A percentile compares a stretch with the other conserved stretches of the same genome.
Conservation (phyloP, 1,284 basidiomycete species). For the Hortiboletus rubellus region DNA sequence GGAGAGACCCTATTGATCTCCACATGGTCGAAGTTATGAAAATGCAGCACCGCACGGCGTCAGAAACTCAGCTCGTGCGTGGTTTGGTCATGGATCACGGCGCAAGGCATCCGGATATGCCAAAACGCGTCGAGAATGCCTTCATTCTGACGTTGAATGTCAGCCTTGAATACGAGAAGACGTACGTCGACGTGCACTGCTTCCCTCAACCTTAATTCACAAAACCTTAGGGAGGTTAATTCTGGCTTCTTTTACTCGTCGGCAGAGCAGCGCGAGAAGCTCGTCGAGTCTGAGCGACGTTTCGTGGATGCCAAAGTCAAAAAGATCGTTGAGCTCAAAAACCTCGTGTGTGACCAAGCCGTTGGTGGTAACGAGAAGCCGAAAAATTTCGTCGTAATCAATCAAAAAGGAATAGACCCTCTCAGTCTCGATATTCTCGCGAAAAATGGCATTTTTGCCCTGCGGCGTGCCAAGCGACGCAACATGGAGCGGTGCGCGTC, state of each 20-base stretch:
- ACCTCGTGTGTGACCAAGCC: conserved; percentile 91
- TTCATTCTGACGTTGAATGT: conserved; percentile 97
- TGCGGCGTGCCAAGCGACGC: conserved; percentile 94
- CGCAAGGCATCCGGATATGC: conserved; percentile 98
- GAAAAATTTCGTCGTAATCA: conserved; percentile 95
- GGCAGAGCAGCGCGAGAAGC: conserved; percentile 97
- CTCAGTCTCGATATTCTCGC: conserved; percentile 95
- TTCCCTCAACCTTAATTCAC: conserved; percentile 23
- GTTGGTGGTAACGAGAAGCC: conserved; percentile 77
- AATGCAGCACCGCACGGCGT: conserved; percentile 99
- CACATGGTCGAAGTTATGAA: conserved; percentile 99
- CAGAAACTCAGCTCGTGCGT: conserved; percentile 95
- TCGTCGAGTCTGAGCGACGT: conserved; percentile 95
- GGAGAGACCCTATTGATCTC: conserved; percentile 90
- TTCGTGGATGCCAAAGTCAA: conserved; percentile 95
- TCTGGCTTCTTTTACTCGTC: conserved; percentile 99
- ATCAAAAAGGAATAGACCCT: conserved; percentile 99
- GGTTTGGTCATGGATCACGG: conserved; percentile 97
- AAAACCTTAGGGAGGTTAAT: conserved; percentile 85
- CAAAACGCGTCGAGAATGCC: conserved; percentile 96
- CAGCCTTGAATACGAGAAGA: conserved; percentile 99
- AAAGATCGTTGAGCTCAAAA: conserved; percentile 98
- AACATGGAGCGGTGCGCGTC: conserved; percentile 88
- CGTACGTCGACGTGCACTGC: conserved; percentile 57
- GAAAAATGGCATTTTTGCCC: conserved; percentile 95